These are phyloP conservation scores for Leccinum boreale DNA, from an alignment of 768 basidiomycete species.

Conservation along the genomic window DNA sequence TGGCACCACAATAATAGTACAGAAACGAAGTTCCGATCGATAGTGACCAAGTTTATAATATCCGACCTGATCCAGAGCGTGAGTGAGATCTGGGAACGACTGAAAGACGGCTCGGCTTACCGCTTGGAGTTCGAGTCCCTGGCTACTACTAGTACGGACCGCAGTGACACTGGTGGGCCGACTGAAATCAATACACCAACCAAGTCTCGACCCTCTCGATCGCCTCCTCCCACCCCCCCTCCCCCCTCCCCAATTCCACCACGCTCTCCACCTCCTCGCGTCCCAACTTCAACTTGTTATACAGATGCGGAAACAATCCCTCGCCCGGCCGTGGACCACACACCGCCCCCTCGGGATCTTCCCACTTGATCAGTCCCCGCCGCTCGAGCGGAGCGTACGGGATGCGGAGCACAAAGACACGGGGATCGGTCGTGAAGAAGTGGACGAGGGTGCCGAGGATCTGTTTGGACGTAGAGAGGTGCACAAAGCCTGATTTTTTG, in stretches of 20 bases:
- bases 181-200: constrained; percentile 32
- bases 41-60: no score
- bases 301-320: constrained; percentile 53
- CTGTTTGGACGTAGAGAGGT: constrained; percentile 53
- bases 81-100: neutral
- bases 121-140: no score
- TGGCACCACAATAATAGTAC: neutral
- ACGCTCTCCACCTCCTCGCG: constrained; percentile 44
- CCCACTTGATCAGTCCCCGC: constrained; percentile 42
- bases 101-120: neutral
- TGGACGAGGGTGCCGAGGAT: constrained; percentile 42
- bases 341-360: constrained; percentile 39
- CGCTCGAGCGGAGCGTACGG: constrained; percentile 38
- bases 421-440: constrained; percentile 42
- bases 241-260: constrained; percentile 21
- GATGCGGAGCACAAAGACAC: constrained; percentile 44
- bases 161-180: no score
- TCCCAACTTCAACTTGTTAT: constrained; percentile 44
- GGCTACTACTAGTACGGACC: no score
- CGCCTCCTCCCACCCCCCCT: constrained; percentile 33
- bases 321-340: constrained; percentile 43
- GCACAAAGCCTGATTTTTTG: constrained; percentile 45
- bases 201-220: constrained; percentile 25
- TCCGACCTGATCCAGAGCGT: neutral
- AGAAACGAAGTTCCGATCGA: neutral